Base-by-base conservation (phyloP, 73 alveolate species). In the Urostyla sp. region DNA sequence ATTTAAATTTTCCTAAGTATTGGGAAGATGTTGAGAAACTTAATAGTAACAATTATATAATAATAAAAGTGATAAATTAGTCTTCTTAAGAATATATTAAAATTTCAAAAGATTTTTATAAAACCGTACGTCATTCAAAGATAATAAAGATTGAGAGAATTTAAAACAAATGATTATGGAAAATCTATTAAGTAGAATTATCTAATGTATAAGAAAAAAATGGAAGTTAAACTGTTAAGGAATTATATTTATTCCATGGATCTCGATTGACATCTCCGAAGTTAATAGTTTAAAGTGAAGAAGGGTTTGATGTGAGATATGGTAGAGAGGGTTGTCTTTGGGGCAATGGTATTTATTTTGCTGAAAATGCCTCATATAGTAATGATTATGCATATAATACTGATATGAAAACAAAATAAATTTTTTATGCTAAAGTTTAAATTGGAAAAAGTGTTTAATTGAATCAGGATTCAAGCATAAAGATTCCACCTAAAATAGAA, bases 301-400 rank as follows among this genome's bases (percentile, higher is more conserved):
- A 55, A 5, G 72, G 72, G 18, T 5, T 55, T 6, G 77, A 75
- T 24, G 35, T 53, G 77, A 23, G 77, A 30, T 48, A 26, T 32
- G 54, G 78, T 1, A 26, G 50, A 35, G 78, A 54, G 23, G 87
- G n/a, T n/a, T n/a, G 87, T n/a, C 20, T 54, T 53, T 75, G 87
- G 87, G 87, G 87, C 18, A 32, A 20, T 20, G 87, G 78, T 23
- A 21, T 55, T 35, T 75, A 75, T 44, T 75, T 75, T 32, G 76
- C 87, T 1, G 21, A 35, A 51, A 75, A 54, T 18, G 78, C 78
- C 2, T 18, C 52, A 0, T 75, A 75, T 53, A 48, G 75, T 1
- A 28, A 24, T 23, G 6, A 1, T 31, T 49, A 75, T 57, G 1
- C 69, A 20, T 37, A 75, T 40, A 18, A 37, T 0, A 53, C 40